Evolutionary conservation across 2,329 filamentous ascomycete genomes (phyloP).

Genomic region (Orbilia quercus): DNA sequence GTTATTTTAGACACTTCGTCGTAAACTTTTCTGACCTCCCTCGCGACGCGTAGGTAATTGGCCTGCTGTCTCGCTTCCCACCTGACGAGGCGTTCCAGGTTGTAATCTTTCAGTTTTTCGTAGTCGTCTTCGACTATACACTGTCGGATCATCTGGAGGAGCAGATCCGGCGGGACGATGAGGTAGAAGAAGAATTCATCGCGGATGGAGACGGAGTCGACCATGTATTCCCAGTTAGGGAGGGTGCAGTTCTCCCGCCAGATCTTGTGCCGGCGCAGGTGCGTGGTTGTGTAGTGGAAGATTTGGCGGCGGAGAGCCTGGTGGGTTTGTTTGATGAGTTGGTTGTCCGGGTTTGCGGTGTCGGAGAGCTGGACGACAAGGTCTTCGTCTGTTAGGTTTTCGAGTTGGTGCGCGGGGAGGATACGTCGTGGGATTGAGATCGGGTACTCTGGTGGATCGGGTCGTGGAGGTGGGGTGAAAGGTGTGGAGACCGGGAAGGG

Average conservation of each 20-base stretch:
- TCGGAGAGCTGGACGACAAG: not conserved
- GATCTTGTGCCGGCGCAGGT: constrained; percentile 18
- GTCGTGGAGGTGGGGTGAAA: not conserved
- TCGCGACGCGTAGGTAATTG: not conserved
- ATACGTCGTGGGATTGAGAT: constrained; percentile 2
- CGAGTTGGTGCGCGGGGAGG: not conserved
- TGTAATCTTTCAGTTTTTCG: not conserved
- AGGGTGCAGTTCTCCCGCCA: constrained; percentile 21
- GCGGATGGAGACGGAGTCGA: constrained; percentile 1
- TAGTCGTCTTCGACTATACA: constrained; percentile 17
- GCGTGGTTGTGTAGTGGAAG: not conserved
- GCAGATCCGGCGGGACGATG: constrained; percentile 2
- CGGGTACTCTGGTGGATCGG: not conserved
- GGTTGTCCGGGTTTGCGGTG: not conserved
- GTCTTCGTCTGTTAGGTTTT: constrained; percentile 1
- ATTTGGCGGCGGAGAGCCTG: not conserved
- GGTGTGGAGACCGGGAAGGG: not conserved
- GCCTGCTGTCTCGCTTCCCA: not conserved
- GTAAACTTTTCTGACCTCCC: constrained; percentile 21
- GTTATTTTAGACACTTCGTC: not conserved
- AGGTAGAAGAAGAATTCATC: constrained; percentile 21
- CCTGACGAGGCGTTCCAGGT: too few species aligned
- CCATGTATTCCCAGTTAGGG: constrained; percentile 13
- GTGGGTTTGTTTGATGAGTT: not conserved
- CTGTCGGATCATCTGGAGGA: constrained; percentile 11